Base-by-base conservation (phyloP, 2,329 filamentous ascomycete genomes). In the Colletotrichum sansevieriae region DNA sequence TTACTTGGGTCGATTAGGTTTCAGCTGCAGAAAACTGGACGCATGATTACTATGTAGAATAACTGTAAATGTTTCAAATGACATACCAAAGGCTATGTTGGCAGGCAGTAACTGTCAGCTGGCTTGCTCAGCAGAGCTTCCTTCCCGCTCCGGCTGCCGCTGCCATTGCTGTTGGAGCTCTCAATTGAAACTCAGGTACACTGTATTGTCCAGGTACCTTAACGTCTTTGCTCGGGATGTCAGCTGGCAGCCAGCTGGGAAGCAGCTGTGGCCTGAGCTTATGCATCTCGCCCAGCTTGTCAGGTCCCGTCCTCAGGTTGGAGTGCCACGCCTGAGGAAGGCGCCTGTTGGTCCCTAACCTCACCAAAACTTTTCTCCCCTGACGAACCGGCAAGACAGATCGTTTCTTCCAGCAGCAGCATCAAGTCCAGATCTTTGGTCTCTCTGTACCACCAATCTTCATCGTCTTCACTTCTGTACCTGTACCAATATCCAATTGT, bases 381-480 rank as follows among this genome's bases (percentile, higher is more conserved):
- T 29, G 37, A 9, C 15, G 39, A 15, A 39, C n/a, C 13, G 46
- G 29, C 39, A 29, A 59, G 41, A 52, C 37, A 59, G 35, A 61
- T n/a, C 29, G 4, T 18, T 56, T 66, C 41, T 56, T 60, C 52
- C 62, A 62, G 39, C 65, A 65, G 47, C 65, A 55, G 54, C 60
- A 49, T 44, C 51, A 46, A 7, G 25, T 57, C 58, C 63, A 63
- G 33, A 13, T 68, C 52, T 37, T 41, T 43, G 47, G 52, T 56
- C 55, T 63, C 60, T 59, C 65, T 71, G 68, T 68, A 71, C 43
- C 58, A 69, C 39, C 70, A 65, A 43, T 76, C 78, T 82, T 77
- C 79, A 75, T 76, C 78, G 80, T 79, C 73, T 76, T 81, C 73
- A 77, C 78, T 75, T 79, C 80, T 49, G 37, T 43, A 54, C n/a